phyloP scores from a whole-genome alignment of 2,329 filamentous ascomycete species.

The Aspergillus floridensis region DNA sequence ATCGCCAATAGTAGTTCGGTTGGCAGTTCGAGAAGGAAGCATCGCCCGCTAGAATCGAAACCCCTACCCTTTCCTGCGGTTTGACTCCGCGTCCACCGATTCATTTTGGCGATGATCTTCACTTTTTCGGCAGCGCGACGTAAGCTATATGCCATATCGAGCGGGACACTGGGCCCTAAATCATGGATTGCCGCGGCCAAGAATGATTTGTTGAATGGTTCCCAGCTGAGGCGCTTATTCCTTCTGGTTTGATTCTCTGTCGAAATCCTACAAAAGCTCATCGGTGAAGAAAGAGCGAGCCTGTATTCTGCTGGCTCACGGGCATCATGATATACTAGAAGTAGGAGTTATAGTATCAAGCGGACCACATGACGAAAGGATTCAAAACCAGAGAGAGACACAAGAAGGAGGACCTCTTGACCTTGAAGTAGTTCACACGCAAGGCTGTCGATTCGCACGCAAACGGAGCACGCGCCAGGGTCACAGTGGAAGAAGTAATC shows the following conservation, averaged over 20 bases:
- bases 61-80: slow-evolving; percentile 13
- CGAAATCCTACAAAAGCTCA: slow-evolving; percentile 12
- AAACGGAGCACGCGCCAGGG: slow-evolving; percentile 30
- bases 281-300: slow-evolving; percentile 15
- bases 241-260: slow-evolving; percentile 8
- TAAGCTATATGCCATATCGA: slow-evolving; percentile 30
- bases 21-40: slow-evolving; percentile 37
- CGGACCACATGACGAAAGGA: slow-evolving; percentile 28
- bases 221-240: slow-evolving; percentile 10
- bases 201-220: slow-evolving; percentile 3
- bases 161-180: slow-evolving; percentile 14
- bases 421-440: slow-evolving; percentile 24
- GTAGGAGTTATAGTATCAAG: slow-evolving; percentile 10
- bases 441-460: slow-evolving; percentile 19
- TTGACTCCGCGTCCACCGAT: slow-evolving; percentile 24
- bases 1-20: slow-evolving; percentile 40
- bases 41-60: slow-evolving; percentile 21
- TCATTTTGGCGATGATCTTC: slow-evolving; percentile 30
- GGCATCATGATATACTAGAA: slow-evolving; percentile 26
- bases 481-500: slow-evolving; percentile 29
- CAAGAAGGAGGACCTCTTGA: slow-evolving; percentile 27
- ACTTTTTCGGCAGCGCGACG: slow-evolving; percentile 31
- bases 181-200: slow-evolving; percentile 15
- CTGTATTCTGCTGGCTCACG: slow-evolving; percentile 14
- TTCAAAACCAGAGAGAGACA: slow-evolving; percentile 8